Percentiles rank a stretch among this genome's conserved stretches.
Conservation (phyloP, 169 alveolate species). For the Blepharisma undulans region DNA sequence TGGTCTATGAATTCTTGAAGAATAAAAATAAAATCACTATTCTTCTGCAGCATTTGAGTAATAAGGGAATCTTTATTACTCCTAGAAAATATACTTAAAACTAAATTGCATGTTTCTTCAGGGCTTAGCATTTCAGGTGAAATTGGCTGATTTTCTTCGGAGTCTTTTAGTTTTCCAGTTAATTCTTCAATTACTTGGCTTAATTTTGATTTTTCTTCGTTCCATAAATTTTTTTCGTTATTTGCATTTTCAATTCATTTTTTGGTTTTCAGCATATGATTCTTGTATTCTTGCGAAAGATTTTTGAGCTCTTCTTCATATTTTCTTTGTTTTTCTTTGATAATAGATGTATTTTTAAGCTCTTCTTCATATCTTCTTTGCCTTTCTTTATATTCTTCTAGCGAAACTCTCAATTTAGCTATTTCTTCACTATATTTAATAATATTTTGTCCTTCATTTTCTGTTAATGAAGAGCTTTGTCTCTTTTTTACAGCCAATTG, state of each 20-base stretch:
- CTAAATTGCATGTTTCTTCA: constrained; percentile 17
- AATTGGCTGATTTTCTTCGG: not conserved
- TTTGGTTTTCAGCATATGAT: not conserved
- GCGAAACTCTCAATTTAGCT: not conserved
- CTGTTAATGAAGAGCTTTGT: not conserved
- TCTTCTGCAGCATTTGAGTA: not conserved
- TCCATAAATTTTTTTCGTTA: not conserved
- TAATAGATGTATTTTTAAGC: not conserved
- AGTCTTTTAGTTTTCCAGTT: not conserved
- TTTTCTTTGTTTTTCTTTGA: not conserved
- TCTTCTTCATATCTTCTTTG: not conserved
- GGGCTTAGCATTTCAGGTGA: constrained; percentile 40
- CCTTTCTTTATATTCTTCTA: not conserved
- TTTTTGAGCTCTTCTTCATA: constrained; percentile 22
- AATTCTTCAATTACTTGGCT: not conserved
- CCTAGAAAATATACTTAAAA: constrained; percentile 7
- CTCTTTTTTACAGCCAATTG: not conserved
- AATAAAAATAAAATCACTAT: not conserved
- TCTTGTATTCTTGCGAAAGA: not conserved
- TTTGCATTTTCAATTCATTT: constrained; percentile 1
- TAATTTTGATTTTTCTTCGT: not conserved
- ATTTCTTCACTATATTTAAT: not conserved
- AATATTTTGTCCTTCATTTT: not conserved
- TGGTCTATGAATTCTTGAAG: not conserved
- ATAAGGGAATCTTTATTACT: not conserved